Base-by-base conservation (phyloP, 1,284 basidiomycete genomes). In the Cryptococcus sp. region DNA sequence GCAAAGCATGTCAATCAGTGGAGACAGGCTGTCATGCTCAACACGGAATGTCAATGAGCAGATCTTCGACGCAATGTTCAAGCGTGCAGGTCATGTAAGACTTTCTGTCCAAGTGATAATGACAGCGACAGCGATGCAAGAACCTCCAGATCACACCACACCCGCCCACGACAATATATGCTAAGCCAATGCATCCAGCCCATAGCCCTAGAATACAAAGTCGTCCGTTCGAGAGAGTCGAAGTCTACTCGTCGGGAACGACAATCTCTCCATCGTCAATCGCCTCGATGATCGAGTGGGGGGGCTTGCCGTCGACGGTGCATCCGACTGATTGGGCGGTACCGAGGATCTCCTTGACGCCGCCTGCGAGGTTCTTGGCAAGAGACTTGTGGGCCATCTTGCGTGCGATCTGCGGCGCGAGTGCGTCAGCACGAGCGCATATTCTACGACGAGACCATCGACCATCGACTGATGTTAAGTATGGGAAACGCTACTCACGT, bases 321-420 rank as follows among this genome's bases (percentile, higher is more conserved):
- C 94, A 98, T 54, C 96, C 95, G 71, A 99, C 84, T 64, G 80
- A 82, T 83, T 99, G 95, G 60, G 91, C 90, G 46, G 92, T 94
- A 57, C 91, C 92, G 73, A 94, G 81, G 74, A 94, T 93, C 86
- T 94, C 91, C 86, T 97, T 97, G 71, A 88, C 91, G 68, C 88
- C 89, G 58, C 90, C 89, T 19, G 91, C 86, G 55, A 99, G 84
- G 71, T 87, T 85, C 84, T 94, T 96, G 70, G 94, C 89, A 64
- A 99, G 84, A 15, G 94, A 98, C 82, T 98, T 98, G 82, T 83
- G 83, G 79, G 87, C 88, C 94, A 99, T 97, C 70, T 88, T 96
- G 79, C 96, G 89, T 66, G 77, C 76, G 55, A 79, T 74, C 76
- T 78, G 59, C 6, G 17, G n/a, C 19, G 50, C 40, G n/a, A 39